Percentiles rank a stretch among this genome's conserved stretches.
These are phyloP conservation scores for Pythium phragmitis DNA, from an alignment of 352 stramenopile species.

Conservation along the genomic window DNA sequence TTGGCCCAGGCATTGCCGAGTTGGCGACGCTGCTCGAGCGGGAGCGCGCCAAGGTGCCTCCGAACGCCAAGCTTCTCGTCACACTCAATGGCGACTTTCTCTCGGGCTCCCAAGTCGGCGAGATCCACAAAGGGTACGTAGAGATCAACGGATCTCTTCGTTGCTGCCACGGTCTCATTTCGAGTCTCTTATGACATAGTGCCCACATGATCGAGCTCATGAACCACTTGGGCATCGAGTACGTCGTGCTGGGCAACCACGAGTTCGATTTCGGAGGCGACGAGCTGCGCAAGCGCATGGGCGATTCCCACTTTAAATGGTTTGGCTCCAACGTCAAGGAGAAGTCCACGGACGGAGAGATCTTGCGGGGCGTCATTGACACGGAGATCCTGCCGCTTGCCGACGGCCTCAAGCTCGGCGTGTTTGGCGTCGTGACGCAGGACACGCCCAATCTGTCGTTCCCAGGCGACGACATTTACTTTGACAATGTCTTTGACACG, in stretches of 20 bases:
- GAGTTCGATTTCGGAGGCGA: conserved; percentile 75
- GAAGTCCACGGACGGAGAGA: conserved; percentile 24
- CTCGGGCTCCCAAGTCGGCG: conserved; percentile 59
- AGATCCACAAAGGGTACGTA: conserved; percentile 64
- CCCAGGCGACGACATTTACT: conserved; percentile 42
- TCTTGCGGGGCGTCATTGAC: conserved; percentile 34
- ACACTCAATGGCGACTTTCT: conserved; percentile 83
- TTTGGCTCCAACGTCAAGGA: conserved; percentile 73
- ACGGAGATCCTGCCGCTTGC: conserved; percentile 47
- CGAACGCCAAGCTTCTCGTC: conserved; percentile 55
- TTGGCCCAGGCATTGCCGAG: conserved; percentile 41
- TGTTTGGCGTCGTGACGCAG: conserved; percentile 74
- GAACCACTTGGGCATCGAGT: conserved; percentile 70
- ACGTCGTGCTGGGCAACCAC: conserved; percentile 79
- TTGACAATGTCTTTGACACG: conserved; percentile 49
- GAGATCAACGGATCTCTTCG: neutral
- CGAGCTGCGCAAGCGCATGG: conserved; percentile 52
- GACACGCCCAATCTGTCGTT: conserved; percentile 49
- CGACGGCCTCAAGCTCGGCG: conserved; percentile 54
- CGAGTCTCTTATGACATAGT: conserved; percentile 24
- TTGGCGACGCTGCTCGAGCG: conserved; percentile 60
- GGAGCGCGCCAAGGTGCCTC: conserved; percentile 39
- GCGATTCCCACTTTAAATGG: conserved; percentile 63
- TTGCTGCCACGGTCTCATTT: neutral
- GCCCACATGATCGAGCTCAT: conserved; percentile 79